Percentiles rank a stretch among this genome's conserved stretches.
These are phyloP conservation scores for Dicorynia guianensis DNA, from an alignment of 306 rosid species.

Conservation along the genomic window DNA sequence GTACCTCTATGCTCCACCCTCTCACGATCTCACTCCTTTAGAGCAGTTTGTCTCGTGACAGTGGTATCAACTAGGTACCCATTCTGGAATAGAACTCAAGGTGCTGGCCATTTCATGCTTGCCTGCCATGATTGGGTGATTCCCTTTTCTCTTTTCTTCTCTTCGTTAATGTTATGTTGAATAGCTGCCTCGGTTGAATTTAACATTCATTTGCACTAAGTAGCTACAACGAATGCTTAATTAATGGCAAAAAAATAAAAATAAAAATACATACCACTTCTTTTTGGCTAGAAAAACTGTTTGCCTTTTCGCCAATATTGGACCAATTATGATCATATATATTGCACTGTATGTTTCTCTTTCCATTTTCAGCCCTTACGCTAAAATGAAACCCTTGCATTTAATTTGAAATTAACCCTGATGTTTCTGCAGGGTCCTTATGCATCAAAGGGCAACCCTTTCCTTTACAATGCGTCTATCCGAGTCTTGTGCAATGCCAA, in stretches of 20 bases:
- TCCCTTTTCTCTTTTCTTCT: background rate
- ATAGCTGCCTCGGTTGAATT: too few relatives aligned
- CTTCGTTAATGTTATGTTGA: too few relatives aligned
- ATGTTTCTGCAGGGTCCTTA: constrained; percentile 62
- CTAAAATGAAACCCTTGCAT: background rate
- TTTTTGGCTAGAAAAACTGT: too few relatives aligned
- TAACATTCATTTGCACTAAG: too few relatives aligned
- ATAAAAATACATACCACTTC: too few relatives aligned
- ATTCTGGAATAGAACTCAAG: constrained; percentile 82
- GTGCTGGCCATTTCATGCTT: constrained; percentile 94
- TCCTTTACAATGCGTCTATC: constrained; percentile 74
- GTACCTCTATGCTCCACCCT: constrained; percentile 60
- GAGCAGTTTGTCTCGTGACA: constrained; percentile 62
- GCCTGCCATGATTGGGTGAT: constrained; percentile 92
- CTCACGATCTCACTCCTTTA: constrained; percentile 57
- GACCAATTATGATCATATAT: background rate
- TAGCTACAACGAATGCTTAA: too few relatives aligned
- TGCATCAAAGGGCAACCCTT: constrained; percentile 67
- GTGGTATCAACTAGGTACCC: constrained; percentile 67
- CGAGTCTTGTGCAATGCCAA: constrained; percentile 90
- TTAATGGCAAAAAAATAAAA: too few relatives aligned
- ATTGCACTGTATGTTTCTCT: background rate
- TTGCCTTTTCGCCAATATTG: background rate
- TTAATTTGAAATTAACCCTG: background rate
- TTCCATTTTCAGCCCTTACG: background rate